A percentile compares a stretch with the other conserved stretches of the same genome.
Evolutionary conservation across 139 green algal species (phyloP).

Genomic region (Chlamydomonas applanata): DNA sequence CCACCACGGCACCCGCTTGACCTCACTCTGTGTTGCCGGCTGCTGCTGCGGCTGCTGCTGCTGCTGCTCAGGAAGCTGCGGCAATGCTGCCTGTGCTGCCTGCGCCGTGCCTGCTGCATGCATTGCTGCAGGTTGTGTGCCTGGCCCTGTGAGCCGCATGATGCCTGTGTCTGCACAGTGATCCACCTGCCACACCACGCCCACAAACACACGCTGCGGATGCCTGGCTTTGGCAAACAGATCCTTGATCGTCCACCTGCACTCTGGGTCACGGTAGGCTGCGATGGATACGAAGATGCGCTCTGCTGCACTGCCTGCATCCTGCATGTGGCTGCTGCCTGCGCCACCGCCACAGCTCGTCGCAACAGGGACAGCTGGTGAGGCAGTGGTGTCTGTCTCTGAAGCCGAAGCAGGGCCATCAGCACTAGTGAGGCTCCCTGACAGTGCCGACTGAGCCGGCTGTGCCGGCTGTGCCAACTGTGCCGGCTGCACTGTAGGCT

Average conservation of each 20-base stretch:
- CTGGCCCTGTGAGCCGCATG: too few relatives aligned
- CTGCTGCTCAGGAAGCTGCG: neutral
- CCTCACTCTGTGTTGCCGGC: neutral
- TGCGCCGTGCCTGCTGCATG: neutral
- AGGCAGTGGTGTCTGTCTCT: neutral
- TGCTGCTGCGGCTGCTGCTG: constrained; percentile 2
- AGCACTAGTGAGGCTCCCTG: too few relatives aligned
- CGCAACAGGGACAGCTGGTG: neutral
- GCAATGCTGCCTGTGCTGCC: neutral
- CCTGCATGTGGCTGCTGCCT: neutral
- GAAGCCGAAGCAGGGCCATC: too few relatives aligned
- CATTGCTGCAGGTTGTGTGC: too few relatives aligned
- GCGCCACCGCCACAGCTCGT: too few relatives aligned
- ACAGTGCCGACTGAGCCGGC: too few relatives aligned
- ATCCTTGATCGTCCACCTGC: constrained; percentile 60
- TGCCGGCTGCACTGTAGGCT: constrained; percentile 7
- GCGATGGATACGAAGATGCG: constrained; percentile 79
- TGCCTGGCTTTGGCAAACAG: constrained; percentile 41
- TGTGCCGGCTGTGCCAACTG: constrained; percentile 7
- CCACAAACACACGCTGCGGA: constrained; percentile 53
- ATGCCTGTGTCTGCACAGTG: too few relatives aligned
- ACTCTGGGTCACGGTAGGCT: constrained; percentile 71
- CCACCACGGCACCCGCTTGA: neutral
- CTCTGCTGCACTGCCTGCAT: neutral
- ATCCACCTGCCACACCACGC: constrained; percentile 74